Conservation (phyloP, 352 stramenopile species). For the Stephanocyclus meneghinianus region DNA sequence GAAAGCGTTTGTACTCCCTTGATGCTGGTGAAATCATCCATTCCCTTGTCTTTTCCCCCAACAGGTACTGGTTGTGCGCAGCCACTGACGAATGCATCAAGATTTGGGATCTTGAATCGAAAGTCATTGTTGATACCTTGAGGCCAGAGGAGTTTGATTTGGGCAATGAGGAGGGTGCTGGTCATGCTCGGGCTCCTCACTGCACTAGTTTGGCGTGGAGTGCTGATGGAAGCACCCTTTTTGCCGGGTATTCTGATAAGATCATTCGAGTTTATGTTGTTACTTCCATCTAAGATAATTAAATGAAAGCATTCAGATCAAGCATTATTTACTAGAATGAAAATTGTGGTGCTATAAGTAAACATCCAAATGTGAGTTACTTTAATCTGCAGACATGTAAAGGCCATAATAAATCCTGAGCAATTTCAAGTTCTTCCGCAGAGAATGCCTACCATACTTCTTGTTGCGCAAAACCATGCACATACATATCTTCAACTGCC, state of each 20-base stretch:
- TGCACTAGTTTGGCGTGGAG: slow-evolving; percentile 98
- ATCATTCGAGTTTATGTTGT: slow-evolving; percentile 93
- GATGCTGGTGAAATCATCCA: slow-evolving; percentile 97
- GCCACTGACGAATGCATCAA: slow-evolving; percentile 98
- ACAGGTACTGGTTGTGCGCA: slow-evolving; percentile 99
- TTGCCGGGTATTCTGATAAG: slow-evolving; percentile 98
- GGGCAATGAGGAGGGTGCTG: slow-evolving; percentile 89
- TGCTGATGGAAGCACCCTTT: slow-evolving; percentile 96
- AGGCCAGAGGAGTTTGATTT: slow-evolving; percentile 87
- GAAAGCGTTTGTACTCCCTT: slow-evolving; percentile 99
- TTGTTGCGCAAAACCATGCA: slow-evolving; percentile 49
- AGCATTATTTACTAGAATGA: background rate
- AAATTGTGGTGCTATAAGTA: no score
- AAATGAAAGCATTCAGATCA: slow-evolving; percentile 2
- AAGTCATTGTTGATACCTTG: slow-evolving; percentile 98
- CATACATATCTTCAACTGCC: slow-evolving; percentile 59
- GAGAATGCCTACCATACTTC: slow-evolving; percentile 36
- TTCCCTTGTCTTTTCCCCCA: slow-evolving; percentile 98
- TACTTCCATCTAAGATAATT: slow-evolving; percentile 52
- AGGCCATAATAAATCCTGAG: no score
- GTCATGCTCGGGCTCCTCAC: slow-evolving; percentile 85
- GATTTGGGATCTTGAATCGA: slow-evolving; percentile 99
- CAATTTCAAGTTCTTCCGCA: background rate
- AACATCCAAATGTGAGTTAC: no score
- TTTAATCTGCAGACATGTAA: no score